A percentile compares a stretch with the other conserved stretches of the same genome.
Evolutionary conservation across 2,329 filamentous ascomycete genomes (phyloP).

Genomic region (Ceratocystis harringtonii): DNA sequence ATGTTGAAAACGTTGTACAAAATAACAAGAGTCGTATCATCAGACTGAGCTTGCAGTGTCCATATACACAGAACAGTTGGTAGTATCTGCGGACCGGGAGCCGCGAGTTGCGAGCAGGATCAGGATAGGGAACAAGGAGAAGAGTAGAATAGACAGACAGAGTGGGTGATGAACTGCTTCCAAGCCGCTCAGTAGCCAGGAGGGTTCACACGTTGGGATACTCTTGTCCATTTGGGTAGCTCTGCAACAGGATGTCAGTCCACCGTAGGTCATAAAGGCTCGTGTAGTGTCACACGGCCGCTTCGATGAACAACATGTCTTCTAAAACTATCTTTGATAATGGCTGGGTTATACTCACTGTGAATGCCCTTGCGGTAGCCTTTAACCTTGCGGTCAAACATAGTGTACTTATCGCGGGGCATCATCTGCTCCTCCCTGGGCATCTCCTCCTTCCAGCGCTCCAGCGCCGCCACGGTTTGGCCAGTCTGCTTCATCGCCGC

Average conservation of each 20-base stretch:
- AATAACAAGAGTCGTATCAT: not conserved
- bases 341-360: conserved; percentile 45
- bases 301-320: not conserved
- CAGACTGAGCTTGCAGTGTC: not conserved
- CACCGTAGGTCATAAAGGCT: not conserved
- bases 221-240: conserved; percentile 83
- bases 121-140: not conserved
- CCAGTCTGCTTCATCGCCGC: conserved; percentile 61
- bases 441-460: conserved; percentile 92
- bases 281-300: not conserved
- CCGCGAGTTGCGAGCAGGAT: not conserved
- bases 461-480: conserved; percentile 58
- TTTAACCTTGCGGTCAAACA: conserved; percentile 94
- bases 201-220: conserved; percentile 85
- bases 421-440: conserved; percentile 91
- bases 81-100: conserved; percentile 5
- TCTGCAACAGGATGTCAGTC: conserved; percentile 33
- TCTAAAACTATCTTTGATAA: not conserved
- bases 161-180: not conserved
- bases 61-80: not conserved
- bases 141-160: not conserved
- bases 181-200: conserved; percentile 59
- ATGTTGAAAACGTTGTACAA: not conserved
- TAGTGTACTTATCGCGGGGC: conserved; percentile 91
- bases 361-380: conserved; percentile 93